phyloP scores from a whole-genome alignment of 2,329 filamentous ascomycete species.

The Fusarium protoensiforme region DNA sequence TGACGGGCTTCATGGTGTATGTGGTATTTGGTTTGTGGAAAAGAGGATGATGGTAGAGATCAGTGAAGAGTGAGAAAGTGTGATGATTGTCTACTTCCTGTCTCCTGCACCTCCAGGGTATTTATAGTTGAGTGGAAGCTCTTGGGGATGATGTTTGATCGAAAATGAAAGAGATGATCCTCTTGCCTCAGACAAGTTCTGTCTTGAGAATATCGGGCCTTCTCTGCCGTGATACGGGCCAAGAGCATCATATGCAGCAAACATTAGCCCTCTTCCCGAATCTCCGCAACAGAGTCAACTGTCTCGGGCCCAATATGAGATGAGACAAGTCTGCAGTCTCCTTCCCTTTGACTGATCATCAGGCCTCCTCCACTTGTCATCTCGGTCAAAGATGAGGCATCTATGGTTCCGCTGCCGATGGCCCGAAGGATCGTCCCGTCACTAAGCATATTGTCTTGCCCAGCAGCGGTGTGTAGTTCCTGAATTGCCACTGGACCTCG shows the following conservation, averaged over 20 bases:
- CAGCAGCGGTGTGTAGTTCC: accelerated
- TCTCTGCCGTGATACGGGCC: background rate
- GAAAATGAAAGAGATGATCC: background rate
- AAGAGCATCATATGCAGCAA: background rate
- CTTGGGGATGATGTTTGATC: no score
- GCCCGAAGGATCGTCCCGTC: background rate
- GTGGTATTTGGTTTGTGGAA: background rate
- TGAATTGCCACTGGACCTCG: background rate
- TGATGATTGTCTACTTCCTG: background rate
- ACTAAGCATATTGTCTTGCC: background rate
- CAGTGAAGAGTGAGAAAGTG: background rate
- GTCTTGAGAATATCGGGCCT: background rate
- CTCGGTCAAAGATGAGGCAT: background rate
- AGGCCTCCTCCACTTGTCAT: background rate
- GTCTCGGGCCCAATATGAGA: background rate
- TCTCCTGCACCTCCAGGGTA: background rate
- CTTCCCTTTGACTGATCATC: background rate
- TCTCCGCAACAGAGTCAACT: background rate
- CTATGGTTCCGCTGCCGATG: background rate
- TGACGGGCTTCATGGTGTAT: background rate
- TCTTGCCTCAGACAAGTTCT: background rate
- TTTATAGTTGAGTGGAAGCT: background rate
- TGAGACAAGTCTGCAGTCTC: background rate
- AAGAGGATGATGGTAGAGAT: background rate
- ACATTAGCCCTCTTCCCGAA: background rate